Percentiles rank a stretch among this genome's conserved stretches.
Conservation (phyloP, 768 basidiomycete genomes). For the Imleria badia region DNA sequence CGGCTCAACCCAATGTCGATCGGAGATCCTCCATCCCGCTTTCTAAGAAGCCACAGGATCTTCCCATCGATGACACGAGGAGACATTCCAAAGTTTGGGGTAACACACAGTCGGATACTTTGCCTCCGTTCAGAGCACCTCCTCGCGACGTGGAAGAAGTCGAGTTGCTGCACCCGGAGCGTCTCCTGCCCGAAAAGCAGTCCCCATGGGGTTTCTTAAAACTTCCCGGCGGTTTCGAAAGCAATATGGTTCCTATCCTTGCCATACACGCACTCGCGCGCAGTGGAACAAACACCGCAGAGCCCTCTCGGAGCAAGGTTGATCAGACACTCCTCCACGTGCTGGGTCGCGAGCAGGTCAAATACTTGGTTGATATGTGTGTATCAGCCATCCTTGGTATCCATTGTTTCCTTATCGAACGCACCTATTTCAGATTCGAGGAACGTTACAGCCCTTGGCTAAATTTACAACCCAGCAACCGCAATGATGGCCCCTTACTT, state of each 20-base stretch:
- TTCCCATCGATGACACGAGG: conserved; percentile 22
- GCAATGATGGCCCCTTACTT: conserved; percentile 35
- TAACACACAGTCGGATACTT: conserved; percentile 8
- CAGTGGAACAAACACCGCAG: conserved; percentile 20
- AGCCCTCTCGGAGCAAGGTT: conserved; percentile 23
- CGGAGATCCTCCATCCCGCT: conserved; percentile 24
- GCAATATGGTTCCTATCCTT: conserved; percentile 45
- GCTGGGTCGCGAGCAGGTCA: conserved; percentile 35
- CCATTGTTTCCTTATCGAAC: background rate
- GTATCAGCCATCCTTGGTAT: conserved; percentile 7
- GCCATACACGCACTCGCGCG: conserved; percentile 44
- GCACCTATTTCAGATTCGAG: conserved; percentile 36
- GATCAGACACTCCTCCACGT: conserved; percentile 33
- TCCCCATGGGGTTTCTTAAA: conserved; percentile 41
- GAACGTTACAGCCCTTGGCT: conserved; percentile 46
- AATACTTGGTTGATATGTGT: conserved; percentile 40
- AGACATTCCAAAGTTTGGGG: conserved; percentile 24
- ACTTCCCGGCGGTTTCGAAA: conserved; percentile 40
- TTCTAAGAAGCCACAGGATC: conserved; percentile 21
- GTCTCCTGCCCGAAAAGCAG: conserved; percentile 35
- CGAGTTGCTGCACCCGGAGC: conserved; percentile 34
- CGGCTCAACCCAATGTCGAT: conserved; percentile 20
- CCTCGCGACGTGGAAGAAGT: conserved; percentile 26
- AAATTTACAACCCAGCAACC: conserved; percentile 34
- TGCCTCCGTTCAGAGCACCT: conserved; percentile 20